These are phyloP conservation scores for Ceratocystis lukuohia DNA, from an alignment of 2,329 filamentous ascomycete species.

Conservation along the genomic window DNA sequence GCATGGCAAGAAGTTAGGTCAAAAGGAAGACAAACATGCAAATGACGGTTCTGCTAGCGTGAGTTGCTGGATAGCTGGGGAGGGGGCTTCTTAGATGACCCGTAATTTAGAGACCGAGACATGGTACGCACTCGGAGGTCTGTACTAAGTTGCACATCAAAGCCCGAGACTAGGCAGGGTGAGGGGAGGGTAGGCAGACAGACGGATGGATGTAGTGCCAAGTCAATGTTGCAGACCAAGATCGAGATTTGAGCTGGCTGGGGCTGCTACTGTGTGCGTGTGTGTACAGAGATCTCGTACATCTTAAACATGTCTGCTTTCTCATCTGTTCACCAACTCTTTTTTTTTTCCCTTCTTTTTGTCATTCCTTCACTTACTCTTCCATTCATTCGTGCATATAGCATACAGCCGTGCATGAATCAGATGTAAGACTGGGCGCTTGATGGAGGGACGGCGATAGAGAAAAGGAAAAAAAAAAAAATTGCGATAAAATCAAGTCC, in stretches of 20 bases:
- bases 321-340: no score
- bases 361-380: background rate
- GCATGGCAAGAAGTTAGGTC: no score
- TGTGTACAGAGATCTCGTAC: slow-evolving; percentile 1
- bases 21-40: no score
- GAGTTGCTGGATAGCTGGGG: no score
- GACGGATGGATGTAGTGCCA: background rate
- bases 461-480: background rate
- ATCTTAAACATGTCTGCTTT: background rate
- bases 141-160: background rate
- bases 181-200: background rate
- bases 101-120: background rate
- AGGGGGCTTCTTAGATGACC: no score
- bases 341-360: no score
- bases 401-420: background rate
- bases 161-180: background rate
- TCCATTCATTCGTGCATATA: background rate
- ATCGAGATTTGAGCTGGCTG: background rate
- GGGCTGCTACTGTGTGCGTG: background rate
- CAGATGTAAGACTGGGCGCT: slow-evolving; percentile 1
- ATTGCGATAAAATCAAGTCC: background rate
- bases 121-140: background rate
- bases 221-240: background rate
- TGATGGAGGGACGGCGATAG: background rate
- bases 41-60: no score